These are phyloP conservation scores for Phaeosphaeria sp. DNA, from an alignment of 2,329 filamentous ascomycete species.

Conservation along the genomic window DNA sequence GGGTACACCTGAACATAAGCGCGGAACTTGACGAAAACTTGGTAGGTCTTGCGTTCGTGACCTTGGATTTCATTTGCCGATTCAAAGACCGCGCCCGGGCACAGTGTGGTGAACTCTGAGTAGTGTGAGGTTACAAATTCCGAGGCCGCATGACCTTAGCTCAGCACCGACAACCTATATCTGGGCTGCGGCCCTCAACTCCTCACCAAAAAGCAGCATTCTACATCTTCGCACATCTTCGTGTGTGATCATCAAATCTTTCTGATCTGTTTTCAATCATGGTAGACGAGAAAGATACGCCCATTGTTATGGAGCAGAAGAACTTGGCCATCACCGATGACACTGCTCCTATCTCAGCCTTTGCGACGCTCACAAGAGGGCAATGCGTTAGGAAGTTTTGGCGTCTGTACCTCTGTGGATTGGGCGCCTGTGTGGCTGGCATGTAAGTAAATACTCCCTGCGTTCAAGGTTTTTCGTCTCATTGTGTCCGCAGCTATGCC, in stretches of 20 bases:
- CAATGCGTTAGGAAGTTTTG: constrained; percentile 8
- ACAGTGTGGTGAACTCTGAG: neutral
- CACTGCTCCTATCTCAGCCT: constrained; percentile 4
- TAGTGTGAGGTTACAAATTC: neutral
- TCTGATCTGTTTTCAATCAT: neutral
- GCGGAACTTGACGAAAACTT: neutral
- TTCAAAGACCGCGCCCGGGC: neutral
- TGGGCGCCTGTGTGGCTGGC: constrained; percentile 4
- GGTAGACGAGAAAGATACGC: neutral
- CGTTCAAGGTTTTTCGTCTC: no score
- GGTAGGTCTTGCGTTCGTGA: neutral
- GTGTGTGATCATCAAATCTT: neutral
- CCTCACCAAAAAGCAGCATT: neutral
- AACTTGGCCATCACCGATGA: neutral
- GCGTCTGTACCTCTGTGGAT: constrained; percentile 6
- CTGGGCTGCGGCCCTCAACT: neutral
- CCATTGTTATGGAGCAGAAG: constrained; percentile 1
- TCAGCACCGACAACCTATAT: neutral
- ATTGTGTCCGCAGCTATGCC: constrained; percentile 2
- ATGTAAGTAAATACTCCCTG: no score
- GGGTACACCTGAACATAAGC: neutral
- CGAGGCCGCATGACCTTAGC: neutral
- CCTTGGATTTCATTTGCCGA: neutral
- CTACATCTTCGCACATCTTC: neutral
- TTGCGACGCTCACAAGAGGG: constrained; percentile 5